These are phyloP conservation scores for Cryptococcus maquisensis DNA, from an alignment of 1,284 basidiomycete species.

Conservation along the genomic window DNA sequence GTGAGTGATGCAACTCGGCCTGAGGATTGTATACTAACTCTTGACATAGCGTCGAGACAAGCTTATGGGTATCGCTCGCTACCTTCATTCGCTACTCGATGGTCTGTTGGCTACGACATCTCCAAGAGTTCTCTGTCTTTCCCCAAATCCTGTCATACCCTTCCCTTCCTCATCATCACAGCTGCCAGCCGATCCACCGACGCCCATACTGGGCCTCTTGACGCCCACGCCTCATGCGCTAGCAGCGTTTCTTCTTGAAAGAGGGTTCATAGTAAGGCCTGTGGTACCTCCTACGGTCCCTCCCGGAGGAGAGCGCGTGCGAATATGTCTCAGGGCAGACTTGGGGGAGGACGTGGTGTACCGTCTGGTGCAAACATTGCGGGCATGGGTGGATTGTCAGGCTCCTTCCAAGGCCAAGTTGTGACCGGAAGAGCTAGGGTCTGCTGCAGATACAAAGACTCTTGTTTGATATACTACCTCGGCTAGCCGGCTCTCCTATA, in stretches of 20 bases:
- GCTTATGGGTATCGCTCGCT: conserved; percentile 14
- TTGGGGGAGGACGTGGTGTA: conserved; percentile 27
- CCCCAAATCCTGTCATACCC: conserved; percentile 20
- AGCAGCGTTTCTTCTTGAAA: conserved; percentile 34
- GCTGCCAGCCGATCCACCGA: conserved; percentile 25
- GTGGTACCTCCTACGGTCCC: conserved; percentile 49
- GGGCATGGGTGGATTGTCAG: conserved; percentile 29
- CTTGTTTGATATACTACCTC: background rate
- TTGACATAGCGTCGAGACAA: conserved; percentile 28
- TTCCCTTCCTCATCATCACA: conserved; percentile 11
- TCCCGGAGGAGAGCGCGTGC: conserved; percentile 42
- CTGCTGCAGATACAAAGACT: conserved; percentile 1
- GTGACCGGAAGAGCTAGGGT: background rate
- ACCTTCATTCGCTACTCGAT: conserved; percentile 23
- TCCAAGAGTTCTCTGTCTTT: conserved; percentile 25
- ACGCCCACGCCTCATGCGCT: conserved; percentile 62
- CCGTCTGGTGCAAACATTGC: conserved; percentile 24
- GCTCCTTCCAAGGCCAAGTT: conserved; percentile 8
- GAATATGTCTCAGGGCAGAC: conserved; percentile 44
- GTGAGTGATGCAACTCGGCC: conserved; percentile 49
- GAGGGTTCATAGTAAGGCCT: conserved; percentile 43
- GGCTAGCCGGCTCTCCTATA: background rate
- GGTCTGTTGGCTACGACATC: conserved; percentile 25
- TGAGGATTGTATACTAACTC: conserved; percentile 22
- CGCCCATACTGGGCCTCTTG: conserved; percentile 80